Percentiles rank a stretch among this genome's conserved stretches.
phyloP scores from a whole-genome alignment of 2,329 filamentous ascomycete species.

The Paecilomyces sp. region DNA sequence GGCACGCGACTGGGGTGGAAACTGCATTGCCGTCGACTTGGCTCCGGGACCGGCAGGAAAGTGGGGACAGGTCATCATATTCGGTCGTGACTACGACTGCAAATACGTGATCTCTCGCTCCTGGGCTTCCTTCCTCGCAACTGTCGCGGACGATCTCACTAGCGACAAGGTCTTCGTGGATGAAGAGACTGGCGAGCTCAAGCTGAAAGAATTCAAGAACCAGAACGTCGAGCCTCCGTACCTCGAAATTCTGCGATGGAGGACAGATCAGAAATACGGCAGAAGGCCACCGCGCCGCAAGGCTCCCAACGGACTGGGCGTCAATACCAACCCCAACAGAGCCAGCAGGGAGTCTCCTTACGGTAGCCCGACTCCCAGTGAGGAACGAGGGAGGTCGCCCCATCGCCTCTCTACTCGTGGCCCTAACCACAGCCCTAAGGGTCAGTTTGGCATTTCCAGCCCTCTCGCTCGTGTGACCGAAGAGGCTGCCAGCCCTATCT shows the following conservation, averaged over 20 bases:
- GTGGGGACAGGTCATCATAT: slow-evolving; percentile 96
- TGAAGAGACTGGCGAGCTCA: slow-evolving; percentile 85
- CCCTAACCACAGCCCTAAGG: slow-evolving; percentile 38
- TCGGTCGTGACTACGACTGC: slow-evolving; percentile 95
- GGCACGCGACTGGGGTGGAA: slow-evolving; percentile 96
- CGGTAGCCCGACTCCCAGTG: slow-evolving; percentile 37
- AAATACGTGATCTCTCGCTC: slow-evolving; percentile 95
- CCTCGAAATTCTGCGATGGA: slow-evolving; percentile 90
- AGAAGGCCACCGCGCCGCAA: slow-evolving; percentile 47
- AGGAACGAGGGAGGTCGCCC: slow-evolving; percentile 43
- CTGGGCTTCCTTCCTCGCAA: slow-evolving; percentile 80
- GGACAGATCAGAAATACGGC: slow-evolving; percentile 91
- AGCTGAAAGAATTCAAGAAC: slow-evolving; percentile 84
- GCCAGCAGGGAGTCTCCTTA: slow-evolving; percentile 49
- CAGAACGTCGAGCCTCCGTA: slow-evolving; percentile 86
- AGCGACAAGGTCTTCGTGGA: slow-evolving; percentile 89
- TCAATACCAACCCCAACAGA: slow-evolving; percentile 44
- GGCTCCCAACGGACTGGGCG: slow-evolving; percentile 41
- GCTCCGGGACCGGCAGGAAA: slow-evolving; percentile 81
- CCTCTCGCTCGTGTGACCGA: slow-evolving; percentile 42
- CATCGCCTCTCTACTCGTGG: slow-evolving; percentile 39
- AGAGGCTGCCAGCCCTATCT: slow-evolving; percentile 32
- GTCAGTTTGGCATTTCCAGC: slow-evolving; percentile 35
- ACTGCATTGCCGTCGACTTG: slow-evolving; percentile 90
- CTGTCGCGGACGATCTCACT: slow-evolving; percentile 81